A percentile compares a stretch with the other conserved stretches of the same genome.
Evolutionary conservation across 352 stramenopile species (phyloP).

Genomic region (Blastocystis sp.): DNA sequence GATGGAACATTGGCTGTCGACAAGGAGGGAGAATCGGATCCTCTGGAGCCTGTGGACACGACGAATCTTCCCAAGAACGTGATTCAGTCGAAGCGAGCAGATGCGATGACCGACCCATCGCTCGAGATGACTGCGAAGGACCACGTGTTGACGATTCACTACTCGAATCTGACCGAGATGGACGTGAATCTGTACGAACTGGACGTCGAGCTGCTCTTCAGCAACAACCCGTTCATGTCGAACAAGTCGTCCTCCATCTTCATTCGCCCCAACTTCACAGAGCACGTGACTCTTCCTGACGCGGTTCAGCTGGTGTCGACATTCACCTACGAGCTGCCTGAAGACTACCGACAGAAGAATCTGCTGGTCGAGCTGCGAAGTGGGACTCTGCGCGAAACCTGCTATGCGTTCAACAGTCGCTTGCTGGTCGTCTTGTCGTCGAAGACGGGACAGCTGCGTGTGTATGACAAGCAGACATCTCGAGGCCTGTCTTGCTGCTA

Average conservation of each 20-base stretch:
- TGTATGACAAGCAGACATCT: slow-evolving; percentile 64
- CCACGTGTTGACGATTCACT: background rate
- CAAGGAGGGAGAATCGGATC: background rate
- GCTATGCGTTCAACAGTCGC: slow-evolving; percentile 68
- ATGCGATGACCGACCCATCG: background rate
- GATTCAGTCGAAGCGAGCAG: slow-evolving; percentile 20
- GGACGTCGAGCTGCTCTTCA: slow-evolving; percentile 73
- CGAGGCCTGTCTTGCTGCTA: slow-evolving; percentile 68
- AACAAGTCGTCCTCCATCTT: slow-evolving; percentile 67
- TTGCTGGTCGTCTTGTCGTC: slow-evolving; percentile 64
- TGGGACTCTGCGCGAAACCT: slow-evolving; percentile 64
- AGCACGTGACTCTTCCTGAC: slow-evolving; percentile 63
- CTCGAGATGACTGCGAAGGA: background rate
- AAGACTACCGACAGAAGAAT: slow-evolving; percentile 63
- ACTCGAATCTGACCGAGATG: slow-evolving; percentile 40
- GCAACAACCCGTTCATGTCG: slow-evolving; percentile 68
- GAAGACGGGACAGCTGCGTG: slow-evolving; percentile 67
- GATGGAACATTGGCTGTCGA: background rate
- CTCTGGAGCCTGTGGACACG: background rate
- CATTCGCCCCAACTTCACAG: slow-evolving; percentile 66
- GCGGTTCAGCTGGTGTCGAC: background rate
- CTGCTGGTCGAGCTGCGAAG: slow-evolving; percentile 69
- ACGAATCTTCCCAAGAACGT: slow-evolving; percentile 30
- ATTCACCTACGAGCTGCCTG: slow-evolving; percentile 64
- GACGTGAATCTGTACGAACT: slow-evolving; percentile 70